These are phyloP conservation scores for Tylopilus balloui DNA, from an alignment of 768 basidiomycete genomes.

Conservation along the genomic window DNA sequence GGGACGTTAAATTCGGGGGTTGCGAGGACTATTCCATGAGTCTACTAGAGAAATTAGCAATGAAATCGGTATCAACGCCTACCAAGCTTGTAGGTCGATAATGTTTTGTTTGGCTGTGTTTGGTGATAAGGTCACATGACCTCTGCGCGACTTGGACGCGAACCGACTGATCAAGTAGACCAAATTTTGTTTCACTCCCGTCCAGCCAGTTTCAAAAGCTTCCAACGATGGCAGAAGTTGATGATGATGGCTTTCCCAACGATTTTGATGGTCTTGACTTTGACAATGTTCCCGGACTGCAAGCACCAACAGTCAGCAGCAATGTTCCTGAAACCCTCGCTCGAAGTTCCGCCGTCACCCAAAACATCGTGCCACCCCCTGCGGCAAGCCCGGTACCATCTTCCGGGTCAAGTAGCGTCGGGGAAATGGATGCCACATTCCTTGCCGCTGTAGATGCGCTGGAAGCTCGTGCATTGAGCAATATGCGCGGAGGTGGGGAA, in stretches of 20 bases:
- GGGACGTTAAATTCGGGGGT: too few relatives aligned
- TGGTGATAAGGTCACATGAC: too few relatives aligned
- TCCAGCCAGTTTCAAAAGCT: background rate
- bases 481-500: conserved; percentile 10
- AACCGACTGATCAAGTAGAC: background rate
- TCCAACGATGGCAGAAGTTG: conserved; percentile 22
- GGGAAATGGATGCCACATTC: conserved; percentile 25
- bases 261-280: conserved; percentile 49
- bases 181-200: background rate
- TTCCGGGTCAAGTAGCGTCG: conserved; percentile 1
- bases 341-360: background rate
- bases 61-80: too few relatives aligned
- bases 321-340: background rate
- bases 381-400: conserved; percentile 14
- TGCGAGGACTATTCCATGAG: too few relatives aligned
- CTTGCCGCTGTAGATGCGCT: conserved; percentile 42
- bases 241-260: conserved; percentile 52
- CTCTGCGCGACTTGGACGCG: too few relatives aligned
- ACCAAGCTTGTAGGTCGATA: too few relatives aligned
- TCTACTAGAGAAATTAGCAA: too few relatives aligned
- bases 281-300: conserved; percentile 35
- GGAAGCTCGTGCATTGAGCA: conserved; percentile 34
- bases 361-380: background rate
- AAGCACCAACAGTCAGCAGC: conserved; percentile 7
- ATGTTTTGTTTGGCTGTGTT: too few relatives aligned